phyloP scores from a whole-genome alignment of 2,329 filamentous ascomycete species.

The Colletotrichum incanum region DNA sequence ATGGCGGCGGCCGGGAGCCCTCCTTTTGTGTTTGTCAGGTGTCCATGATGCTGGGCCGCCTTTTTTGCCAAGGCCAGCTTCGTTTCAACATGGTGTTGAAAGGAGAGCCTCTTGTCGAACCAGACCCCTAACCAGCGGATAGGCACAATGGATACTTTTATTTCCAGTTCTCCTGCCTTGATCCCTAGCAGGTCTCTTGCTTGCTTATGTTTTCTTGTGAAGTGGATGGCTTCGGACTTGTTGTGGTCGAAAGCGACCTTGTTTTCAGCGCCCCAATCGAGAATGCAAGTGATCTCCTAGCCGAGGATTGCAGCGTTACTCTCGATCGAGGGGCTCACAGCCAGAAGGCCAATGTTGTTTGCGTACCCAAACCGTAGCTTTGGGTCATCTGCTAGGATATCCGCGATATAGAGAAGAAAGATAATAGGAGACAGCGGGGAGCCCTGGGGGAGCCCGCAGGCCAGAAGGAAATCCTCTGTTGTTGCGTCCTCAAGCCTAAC shows the following conservation, averaged over 20 bases:
- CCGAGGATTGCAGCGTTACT: background rate
- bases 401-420: constrained; percentile 23
- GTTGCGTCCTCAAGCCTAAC: constrained; percentile 18
- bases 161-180: background rate
- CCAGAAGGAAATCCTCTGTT: background rate
- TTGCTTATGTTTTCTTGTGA: background rate
- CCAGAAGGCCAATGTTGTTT: background rate
- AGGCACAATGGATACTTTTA: background rate
- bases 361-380: background rate
- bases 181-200: background rate
- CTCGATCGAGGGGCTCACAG: constrained; percentile 1
- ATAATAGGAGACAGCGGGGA: constrained; percentile 29
- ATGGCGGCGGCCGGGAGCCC: background rate
- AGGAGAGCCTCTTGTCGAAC: constrained; percentile 7
- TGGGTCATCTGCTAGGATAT: constrained; percentile 1
- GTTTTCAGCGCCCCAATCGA: background rate
- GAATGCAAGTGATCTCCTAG: background rate
- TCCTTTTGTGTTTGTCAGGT: background rate
- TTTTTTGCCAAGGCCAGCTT: background rate
- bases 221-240: constrained; percentile 7
- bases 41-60: background rate
- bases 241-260: constrained; percentile 8
- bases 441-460: constrained; percentile 22
- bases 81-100: background rate
- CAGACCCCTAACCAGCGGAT: constrained; percentile 8